A percentile compares a stretch with the other conserved stretches of the same genome.
phyloP scores from a whole-genome alignment of 2,329 filamentous ascomycete genomes.

The Sporothrix euskadiensis region DNA sequence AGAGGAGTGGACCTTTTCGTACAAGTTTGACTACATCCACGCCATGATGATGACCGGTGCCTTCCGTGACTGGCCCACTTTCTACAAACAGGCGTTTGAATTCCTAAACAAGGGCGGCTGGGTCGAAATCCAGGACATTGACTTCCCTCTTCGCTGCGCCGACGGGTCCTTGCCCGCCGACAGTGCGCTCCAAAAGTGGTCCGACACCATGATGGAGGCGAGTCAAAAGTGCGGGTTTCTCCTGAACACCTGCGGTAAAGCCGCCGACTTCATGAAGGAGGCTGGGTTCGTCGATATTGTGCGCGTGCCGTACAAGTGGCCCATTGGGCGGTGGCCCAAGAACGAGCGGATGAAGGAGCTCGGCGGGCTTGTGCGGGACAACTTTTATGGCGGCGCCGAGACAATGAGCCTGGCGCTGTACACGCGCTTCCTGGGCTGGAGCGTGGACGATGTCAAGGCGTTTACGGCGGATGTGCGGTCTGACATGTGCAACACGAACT shows the following conservation, averaged over 20 bases:
- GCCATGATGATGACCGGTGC: conserved; percentile 37
- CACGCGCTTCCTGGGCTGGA: conserved; percentile 43
- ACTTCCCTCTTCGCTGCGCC: conserved; percentile 39
- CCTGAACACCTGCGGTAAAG: conserved; percentile 37
- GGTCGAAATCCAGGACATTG: conserved; percentile 38
- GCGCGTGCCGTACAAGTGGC: conserved; percentile 40
- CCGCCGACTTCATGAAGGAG: conserved; percentile 37
- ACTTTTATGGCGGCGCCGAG: conserved; percentile 40
- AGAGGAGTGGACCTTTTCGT: conserved; percentile 37
- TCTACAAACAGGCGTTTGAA: conserved; percentile 35
- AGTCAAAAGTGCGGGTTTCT: conserved; percentile 36
- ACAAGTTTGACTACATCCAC: conserved; percentile 38
- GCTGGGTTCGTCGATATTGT: conserved; percentile 42
- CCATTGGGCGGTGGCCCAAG: conserved; percentile 44
- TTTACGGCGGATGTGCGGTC: conserved; percentile 35
- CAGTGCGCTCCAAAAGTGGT: conserved; percentile 37
- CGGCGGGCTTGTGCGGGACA: conserved; percentile 40
- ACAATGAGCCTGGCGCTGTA: conserved; percentile 42
- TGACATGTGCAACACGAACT: conserved; percentile 36
- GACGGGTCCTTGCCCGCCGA: conserved; percentile 37
- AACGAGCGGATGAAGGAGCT: conserved; percentile 41
- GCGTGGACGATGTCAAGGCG: conserved; percentile 37
- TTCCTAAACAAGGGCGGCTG: conserved; percentile 35
- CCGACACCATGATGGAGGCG: conserved; percentile 38
- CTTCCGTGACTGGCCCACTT: conserved; percentile 36